Evolutionary conservation across 306 rosid genomes (phyloP).

Genomic region (Cucumis cinereus): DNA sequence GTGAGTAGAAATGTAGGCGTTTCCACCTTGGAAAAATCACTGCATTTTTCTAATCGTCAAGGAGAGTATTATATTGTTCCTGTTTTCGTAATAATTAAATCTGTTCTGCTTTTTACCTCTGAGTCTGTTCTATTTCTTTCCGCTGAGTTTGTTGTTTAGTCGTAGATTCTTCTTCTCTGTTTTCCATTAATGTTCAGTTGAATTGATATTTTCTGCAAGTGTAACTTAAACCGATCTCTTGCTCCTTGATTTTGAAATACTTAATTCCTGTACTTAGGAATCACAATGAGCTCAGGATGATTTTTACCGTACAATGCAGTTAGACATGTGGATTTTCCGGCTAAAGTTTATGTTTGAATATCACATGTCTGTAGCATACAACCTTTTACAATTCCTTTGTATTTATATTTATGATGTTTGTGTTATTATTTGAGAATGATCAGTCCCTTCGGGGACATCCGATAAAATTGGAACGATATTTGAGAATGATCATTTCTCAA

Average conservation of each 20-base stretch:
- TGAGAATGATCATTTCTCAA: neutral
- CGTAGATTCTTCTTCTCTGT: too few species aligned
- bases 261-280: neutral
- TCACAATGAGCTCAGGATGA: neutral
- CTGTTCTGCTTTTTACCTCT: neutral
- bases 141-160: too few species aligned
- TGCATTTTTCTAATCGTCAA: neutral
- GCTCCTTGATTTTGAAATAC: neutral
- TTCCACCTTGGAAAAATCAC: neutral
- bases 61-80: neutral
- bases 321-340: neutral
- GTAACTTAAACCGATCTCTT: too few species aligned
- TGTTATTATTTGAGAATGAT: neutral
- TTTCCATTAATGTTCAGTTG: too few species aligned
- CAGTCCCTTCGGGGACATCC: too few species aligned
- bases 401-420: neutral
- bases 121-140: too few species aligned
- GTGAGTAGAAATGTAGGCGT: neutral
- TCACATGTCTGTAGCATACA: neutral
- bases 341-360: neutral
- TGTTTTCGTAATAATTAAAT: neutral
- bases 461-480: too few species aligned
- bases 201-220: too few species aligned
- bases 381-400: neutral
- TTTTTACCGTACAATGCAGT: neutral